Conservation (phyloP, 2,329 filamentous ascomycete species). For the Penicillium verrucosum region DNA sequence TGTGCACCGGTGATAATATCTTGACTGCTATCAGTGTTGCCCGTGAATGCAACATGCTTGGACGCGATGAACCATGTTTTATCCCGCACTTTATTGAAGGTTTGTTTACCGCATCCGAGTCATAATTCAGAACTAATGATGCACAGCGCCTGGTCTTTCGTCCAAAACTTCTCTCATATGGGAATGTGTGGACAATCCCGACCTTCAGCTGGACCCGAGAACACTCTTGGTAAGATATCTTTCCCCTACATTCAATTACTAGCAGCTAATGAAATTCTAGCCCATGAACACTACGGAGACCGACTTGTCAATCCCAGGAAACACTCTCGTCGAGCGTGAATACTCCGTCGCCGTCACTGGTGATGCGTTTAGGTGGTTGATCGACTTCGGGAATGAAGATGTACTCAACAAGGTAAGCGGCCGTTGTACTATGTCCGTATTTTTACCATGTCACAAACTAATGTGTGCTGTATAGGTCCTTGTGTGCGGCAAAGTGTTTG, state of each 20-base stretch:
- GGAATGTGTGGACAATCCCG: constrained; percentile 90
- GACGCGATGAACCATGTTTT: constrained; percentile 81
- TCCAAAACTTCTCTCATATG: constrained; percentile 72
- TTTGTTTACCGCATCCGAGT: constrained; percentile 26
- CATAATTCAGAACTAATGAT: constrained; percentile 12
- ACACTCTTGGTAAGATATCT: constrained; percentile 61
- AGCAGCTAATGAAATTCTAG: constrained; percentile 39
- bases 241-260: constrained; percentile 1
- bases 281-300: constrained; percentile 69
- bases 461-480: constrained; percentile 63
- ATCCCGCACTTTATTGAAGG: constrained; percentile 82
- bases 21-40: constrained; percentile 94
- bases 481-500: constrained; percentile 86
- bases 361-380: constrained; percentile 93
- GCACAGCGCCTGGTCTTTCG: constrained; percentile 65
- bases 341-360: constrained; percentile 88
- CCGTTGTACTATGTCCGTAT: background rate
- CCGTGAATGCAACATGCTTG: constrained; percentile 80
- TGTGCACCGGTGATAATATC: constrained; percentile 99
- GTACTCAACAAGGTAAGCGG: constrained; percentile 64
- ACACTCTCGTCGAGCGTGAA: constrained; percentile 74
- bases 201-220: constrained; percentile 71
- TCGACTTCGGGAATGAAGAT: constrained; percentile 83
- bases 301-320: constrained; percentile 81
- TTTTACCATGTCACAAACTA: background rate